A percentile compares a stretch with the other conserved stretches of the same genome.
Evolutionary conservation across 2,329 filamentous ascomycete genomes (phyloP).

Genomic region (Verticillium klebahnii): DNA sequence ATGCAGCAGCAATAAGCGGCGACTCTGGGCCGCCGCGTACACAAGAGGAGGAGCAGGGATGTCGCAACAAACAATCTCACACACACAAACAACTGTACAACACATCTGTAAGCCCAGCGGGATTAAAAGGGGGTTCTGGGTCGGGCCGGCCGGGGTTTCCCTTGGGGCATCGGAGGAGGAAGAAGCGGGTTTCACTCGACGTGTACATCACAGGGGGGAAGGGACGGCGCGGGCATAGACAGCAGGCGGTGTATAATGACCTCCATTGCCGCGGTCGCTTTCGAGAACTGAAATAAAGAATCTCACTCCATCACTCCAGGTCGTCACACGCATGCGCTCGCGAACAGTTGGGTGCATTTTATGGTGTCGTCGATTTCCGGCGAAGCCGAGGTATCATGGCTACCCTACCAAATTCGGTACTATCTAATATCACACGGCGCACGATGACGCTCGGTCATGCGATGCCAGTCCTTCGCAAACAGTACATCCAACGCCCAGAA

Average conservation of each 20-base stretch:
- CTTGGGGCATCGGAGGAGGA: neutral
- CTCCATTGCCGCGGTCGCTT: neutral
- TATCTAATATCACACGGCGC: neutral
- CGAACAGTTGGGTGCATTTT: neutral
- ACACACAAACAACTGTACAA: slow-evolving; percentile 6
- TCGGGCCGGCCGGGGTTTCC: neutral
- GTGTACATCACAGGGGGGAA: neutral
- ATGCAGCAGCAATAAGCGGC: slow-evolving; percentile 39
- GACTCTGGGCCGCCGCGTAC: neutral
- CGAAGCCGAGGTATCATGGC: neutral
- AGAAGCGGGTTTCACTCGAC: neutral
- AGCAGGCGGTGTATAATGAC: neutral
- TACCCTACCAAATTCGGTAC: neutral
- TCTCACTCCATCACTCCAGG: neutral
- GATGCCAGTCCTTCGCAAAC: neutral
- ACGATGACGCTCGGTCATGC: neutral
- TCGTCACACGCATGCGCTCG: neutral
- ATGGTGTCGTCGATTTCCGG: neutral
- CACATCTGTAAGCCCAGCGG: slow-evolving; percentile 4
- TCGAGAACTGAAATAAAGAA: neutral
- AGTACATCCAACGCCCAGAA: neutral
- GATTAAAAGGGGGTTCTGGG: neutral
- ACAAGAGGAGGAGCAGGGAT: slow-evolving; percentile 3
- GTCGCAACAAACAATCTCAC: neutral
- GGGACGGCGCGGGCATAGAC: neutral